Evolutionary conservation across 2,329 filamentous ascomycete species (phyloP), one percentile per base, ranked within the genome.

Genomic region (Monilinia vaccinii-corymbosi): DNA sequence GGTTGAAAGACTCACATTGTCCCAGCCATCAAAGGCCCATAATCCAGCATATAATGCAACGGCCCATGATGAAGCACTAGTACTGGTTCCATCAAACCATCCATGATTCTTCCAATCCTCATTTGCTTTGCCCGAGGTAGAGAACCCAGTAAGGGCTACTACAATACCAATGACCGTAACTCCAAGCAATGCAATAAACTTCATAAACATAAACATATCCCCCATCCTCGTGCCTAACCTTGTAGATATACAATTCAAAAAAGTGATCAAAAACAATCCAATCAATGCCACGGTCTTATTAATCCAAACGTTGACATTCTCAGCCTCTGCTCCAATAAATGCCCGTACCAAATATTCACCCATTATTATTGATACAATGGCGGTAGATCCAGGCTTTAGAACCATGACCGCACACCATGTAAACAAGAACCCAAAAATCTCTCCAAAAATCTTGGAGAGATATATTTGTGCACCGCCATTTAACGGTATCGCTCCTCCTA

Each of bases 21-120:
- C 94, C 94, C 94, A 99, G 34, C 94, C 94, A 72, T 99, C 94
- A 75, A 94, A 99, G 0, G 94, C 94, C 94, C 94, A 99, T 6
- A 99, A 80, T 10, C 94, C 94, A 18, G 91, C 93, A 72, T 99
- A 99, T 50, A 99, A 76, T 0, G 94, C 94, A 50, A 99, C 88
- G 3, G 94, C 94, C 89, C 92, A 97, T 66, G 86, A 86, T 50
- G 88, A 95, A 55, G 88, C 80, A 71, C 92, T 88, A 16, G 79
- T 83, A 64, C 83, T 90, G 5, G 93, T 97, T 60, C 87, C 86
- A 58, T 91, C 86, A 70, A 97, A 97, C 93, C 94, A 97, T 49
- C 85, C 83, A 47, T 84, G 84, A 2, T 82, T 83, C 73, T 94
- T 96, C 94, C 94, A 99, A 67, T 95, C 90, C 60, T 81, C 77